phyloP scores from a whole-genome alignment of 2,329 filamentous ascomycete genomes.

The Colletotrichum euphorbiae region DNA sequence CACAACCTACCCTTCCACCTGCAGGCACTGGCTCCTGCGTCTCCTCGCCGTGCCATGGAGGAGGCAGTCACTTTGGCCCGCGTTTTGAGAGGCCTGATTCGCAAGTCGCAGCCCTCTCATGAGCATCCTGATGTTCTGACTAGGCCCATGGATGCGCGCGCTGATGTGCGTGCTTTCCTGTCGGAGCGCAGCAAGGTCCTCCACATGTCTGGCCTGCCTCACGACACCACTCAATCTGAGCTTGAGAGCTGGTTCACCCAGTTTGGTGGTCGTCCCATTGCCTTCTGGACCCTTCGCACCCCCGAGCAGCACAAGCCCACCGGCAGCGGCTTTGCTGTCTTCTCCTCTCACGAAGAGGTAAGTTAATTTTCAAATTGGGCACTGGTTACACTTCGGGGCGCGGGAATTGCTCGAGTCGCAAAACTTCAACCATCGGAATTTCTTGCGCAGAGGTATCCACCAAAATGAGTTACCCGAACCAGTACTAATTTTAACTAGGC shows the following conservation, averaged over 20 bases:
- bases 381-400: not conserved
- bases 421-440: not conserved
- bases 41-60: constrained; percentile 95
- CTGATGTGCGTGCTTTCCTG: constrained; percentile 95
- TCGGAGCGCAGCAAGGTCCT: constrained; percentile 97
- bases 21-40: constrained; percentile 94
- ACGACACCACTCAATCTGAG: constrained; percentile 98
- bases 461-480: not conserved
- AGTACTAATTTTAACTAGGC: constrained; percentile 66
- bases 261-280: constrained; percentile 96
- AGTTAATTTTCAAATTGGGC: constrained; percentile 49
- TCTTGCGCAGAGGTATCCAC: not conserved
- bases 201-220: constrained; percentile 96
- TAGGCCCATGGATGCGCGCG: constrained; percentile 94
- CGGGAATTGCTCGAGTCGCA: not conserved
- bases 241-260: constrained; percentile 99
- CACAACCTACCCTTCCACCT: constrained; percentile 98
- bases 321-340: constrained; percentile 96
- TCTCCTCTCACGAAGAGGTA: constrained; percentile 99
- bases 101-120: constrained; percentile 93
- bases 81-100: constrained; percentile 90
- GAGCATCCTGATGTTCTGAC: constrained; percentile 96
- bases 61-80: constrained; percentile 94
- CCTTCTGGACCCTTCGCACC: constrained; percentile 97
- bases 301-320: constrained; percentile 99